A percentile compares a stretch with the other conserved stretches of the same genome.
These are phyloP conservation scores for Crucibulum laeve DNA, from an alignment of 768 basidiomycete species.

Conservation along the genomic window DNA sequence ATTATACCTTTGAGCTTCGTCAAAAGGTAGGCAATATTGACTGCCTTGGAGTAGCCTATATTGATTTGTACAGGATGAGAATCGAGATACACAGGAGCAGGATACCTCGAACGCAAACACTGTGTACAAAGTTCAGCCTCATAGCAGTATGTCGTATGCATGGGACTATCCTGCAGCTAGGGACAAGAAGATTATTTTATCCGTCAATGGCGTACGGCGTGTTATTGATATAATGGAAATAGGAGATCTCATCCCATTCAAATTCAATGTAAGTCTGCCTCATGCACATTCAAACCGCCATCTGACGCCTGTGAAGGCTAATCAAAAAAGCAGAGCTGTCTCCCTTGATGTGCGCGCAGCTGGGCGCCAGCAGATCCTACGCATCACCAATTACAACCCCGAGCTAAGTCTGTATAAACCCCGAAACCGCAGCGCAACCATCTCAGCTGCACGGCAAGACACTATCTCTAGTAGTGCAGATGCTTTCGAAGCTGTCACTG, in stretches of 20 bases:
- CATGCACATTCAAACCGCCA: neutral
- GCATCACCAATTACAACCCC: constrained; percentile 83
- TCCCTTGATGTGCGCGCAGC: constrained; percentile 94
- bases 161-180: constrained; percentile 91
- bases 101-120: constrained; percentile 32
- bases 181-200: constrained; percentile 74
- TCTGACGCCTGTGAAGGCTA: constrained; percentile 30
- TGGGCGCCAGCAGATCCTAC: constrained; percentile 76
- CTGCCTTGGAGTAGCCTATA: constrained; percentile 9
- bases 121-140: constrained; percentile 63
- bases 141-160: constrained; percentile 63
- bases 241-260: constrained; percentile 86
- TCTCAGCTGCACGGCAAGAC: constrained; percentile 57
- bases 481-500: constrained; percentile 80
- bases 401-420: constrained; percentile 88
- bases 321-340: constrained; percentile 57
- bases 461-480: constrained; percentile 66
- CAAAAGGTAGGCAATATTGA: constrained; percentile 56
- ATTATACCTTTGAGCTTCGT: constrained; percentile 58
- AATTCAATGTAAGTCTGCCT: constrained; percentile 56
- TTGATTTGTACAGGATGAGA: constrained; percentile 35
- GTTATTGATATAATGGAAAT: constrained; percentile 93
- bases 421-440: constrained; percentile 41
- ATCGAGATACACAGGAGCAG: constrained; percentile 31
- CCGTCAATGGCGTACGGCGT: constrained; percentile 56